Conservation (phyloP, 345 rosid species). For the Chamaenerion angustifolium region DNA sequence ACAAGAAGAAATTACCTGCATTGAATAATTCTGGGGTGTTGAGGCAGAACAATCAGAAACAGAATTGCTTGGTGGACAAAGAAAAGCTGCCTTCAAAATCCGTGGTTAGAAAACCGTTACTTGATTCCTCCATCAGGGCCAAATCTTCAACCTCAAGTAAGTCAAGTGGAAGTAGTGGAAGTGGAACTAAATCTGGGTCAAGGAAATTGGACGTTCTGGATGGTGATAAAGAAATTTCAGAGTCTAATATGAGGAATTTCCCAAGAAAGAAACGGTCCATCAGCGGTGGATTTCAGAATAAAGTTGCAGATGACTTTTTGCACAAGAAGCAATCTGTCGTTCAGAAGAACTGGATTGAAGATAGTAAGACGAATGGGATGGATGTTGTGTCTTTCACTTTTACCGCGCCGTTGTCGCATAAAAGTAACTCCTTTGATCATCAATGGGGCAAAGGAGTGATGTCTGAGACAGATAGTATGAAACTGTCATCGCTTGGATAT, state of each 20-base stretch:
- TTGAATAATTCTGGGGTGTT: slow-evolving; percentile 41
- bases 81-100: slow-evolving; percentile 35
- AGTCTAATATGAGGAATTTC: slow-evolving; percentile 17
- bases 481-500: slow-evolving; percentile 37
- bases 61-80: slow-evolving; percentile 38
- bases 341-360: slow-evolving; percentile 38
- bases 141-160: slow-evolving; percentile 12
- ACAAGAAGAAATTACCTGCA: slow-evolving; percentile 32
- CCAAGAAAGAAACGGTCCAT: slow-evolving; percentile 60
- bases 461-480: slow-evolving; percentile 30
- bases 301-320: slow-evolving; percentile 12
- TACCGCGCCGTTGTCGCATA: slow-evolving; percentile 45
- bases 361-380: slow-evolving; percentile 46
- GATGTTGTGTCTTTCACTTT: slow-evolving; percentile 80
- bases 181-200: slow-evolving; percentile 26
- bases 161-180: slow-evolving; percentile 13
- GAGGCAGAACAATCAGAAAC: slow-evolving; percentile 84
- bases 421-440: too few species aligned
- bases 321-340: slow-evolving; percentile 17
- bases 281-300: slow-evolving; percentile 31
- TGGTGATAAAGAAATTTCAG: slow-evolving; percentile 24
- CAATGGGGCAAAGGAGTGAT: slow-evolving; percentile 26
- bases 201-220: slow-evolving; percentile 39
- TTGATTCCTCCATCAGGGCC: too few species aligned
- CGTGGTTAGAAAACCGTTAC: background rate